phyloP scores from a whole-genome alignment of 1,139 yeast species.

The Debaryomyces fabryi region DNA sequence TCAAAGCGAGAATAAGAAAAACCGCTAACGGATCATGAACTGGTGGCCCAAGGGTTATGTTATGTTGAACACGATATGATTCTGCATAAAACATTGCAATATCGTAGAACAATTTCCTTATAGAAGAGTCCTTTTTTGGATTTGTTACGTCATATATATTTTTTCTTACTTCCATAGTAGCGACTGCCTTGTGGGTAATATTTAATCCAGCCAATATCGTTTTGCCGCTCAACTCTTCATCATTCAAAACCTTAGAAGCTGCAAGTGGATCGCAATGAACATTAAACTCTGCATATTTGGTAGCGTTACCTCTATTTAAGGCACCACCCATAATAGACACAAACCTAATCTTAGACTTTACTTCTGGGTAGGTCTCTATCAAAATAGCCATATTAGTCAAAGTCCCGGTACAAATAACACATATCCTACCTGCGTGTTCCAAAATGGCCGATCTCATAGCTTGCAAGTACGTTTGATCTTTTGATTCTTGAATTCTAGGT shows the following conservation, averaged over 20 bases:
- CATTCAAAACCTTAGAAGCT: slow-evolving; percentile 56
- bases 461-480: slow-evolving; percentile 50
- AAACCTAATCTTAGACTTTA: slow-evolving; percentile 46
- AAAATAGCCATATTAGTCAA: slow-evolving; percentile 68
- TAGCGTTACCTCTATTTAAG: slow-evolving; percentile 46
- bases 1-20: slow-evolving; percentile 53
- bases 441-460: slow-evolving; percentile 58
- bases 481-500: slow-evolving; percentile 34
- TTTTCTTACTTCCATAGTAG: slow-evolving; percentile 48
- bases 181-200: slow-evolving; percentile 69
- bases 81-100: slow-evolving; percentile 58
- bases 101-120: slow-evolving; percentile 58
- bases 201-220: slow-evolving; percentile 66
- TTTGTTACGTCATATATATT: slow-evolving; percentile 24
- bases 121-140: slow-evolving; percentile 26
- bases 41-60: slow-evolving; percentile 65
- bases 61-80: slow-evolving; percentile 47
- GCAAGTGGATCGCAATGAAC: slow-evolving; percentile 78
- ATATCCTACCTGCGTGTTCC: slow-evolving; percentile 46
- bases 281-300: slow-evolving; percentile 76
- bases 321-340: slow-evolving; percentile 82
- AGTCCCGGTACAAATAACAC: slow-evolving; percentile 71
- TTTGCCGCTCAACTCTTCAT: slow-evolving; percentile 48
- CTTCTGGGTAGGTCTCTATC: slow-evolving; percentile 53
- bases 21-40: slow-evolving; percentile 83